Evolutionary conservation across 805 yeast species (phyloP).

Genomic region (Candida berthetii): DNA sequence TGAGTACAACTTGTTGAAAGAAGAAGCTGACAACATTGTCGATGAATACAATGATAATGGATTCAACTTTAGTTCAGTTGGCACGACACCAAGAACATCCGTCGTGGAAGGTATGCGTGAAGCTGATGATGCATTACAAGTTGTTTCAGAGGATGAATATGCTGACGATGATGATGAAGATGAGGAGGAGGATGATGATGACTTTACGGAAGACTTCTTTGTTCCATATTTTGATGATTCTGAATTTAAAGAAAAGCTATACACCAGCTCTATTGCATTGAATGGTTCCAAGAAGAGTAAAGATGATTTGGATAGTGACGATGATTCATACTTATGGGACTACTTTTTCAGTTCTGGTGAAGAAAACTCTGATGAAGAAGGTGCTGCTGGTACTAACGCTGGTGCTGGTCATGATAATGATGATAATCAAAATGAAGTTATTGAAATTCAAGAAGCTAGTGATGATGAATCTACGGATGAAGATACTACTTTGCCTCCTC

Average conservation of each 20-base stretch:
- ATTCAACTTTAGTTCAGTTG: slow-evolving; percentile 17
- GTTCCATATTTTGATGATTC: slow-evolving; percentile 37
- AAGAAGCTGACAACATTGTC: slow-evolving; percentile 37
- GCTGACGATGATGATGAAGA: slow-evolving; percentile 7
- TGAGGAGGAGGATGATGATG: slow-evolving; percentile 13
- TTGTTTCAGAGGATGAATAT: slow-evolving; percentile 25
- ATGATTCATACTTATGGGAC: slow-evolving; percentile 58
- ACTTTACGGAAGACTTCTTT: slow-evolving; percentile 36
- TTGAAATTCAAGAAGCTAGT: slow-evolving; percentile 25
- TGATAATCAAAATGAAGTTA: slow-evolving; percentile 6
- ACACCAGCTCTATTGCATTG: slow-evolving; percentile 21
- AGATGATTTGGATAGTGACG: slow-evolving; percentile 14
- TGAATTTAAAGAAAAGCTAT: slow-evolving; percentile 11
- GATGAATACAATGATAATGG: slow-evolving; percentile 26
- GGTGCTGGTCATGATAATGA: slow-evolving; percentile 55
- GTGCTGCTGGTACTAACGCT: slow-evolving; percentile 35
- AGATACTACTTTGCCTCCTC: slow-evolving; percentile 75
- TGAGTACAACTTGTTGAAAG: slow-evolving; percentile 28
- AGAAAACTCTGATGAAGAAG: slow-evolving; percentile 7
- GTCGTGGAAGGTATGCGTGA: slow-evolving; percentile 33
- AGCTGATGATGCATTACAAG: slow-evolving; percentile 30
- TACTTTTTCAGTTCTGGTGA: slow-evolving; percentile 54
- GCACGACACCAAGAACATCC: slow-evolving; percentile 25
- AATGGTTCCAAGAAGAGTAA: slow-evolving; percentile 37
- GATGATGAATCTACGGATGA: slow-evolving; percentile 95